phyloP scores from a whole-genome alignment of 139 green algal genomes.

The Tetraselmis chui region DNA sequence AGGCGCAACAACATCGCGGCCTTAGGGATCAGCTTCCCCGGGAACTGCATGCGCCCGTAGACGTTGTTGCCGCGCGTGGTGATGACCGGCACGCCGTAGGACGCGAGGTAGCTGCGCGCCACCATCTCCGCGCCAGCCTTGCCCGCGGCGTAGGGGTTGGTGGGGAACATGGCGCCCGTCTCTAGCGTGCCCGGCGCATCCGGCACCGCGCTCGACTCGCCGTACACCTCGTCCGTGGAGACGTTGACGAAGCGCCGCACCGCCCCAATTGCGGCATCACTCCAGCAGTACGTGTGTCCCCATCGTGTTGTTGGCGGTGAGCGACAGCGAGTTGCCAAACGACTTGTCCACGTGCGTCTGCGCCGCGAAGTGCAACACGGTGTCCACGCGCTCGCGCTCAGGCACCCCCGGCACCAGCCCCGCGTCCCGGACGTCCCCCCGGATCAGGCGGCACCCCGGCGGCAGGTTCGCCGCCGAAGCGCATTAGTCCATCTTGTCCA shows the following conservation, averaged over 20 bases:
- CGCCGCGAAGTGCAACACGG: constrained; percentile 96
- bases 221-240: constrained; percentile 81
- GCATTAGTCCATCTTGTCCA: constrained; percentile 98
- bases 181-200: constrained; percentile 64
- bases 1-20: constrained; percentile 64
- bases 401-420: constrained; percentile 88
- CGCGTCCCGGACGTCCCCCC: constrained; percentile 84
- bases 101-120: constrained; percentile 78
- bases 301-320: constrained; percentile 96
- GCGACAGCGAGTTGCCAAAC: constrained; percentile 91
- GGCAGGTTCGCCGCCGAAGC: constrained; percentile 77
- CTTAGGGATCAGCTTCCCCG: constrained; percentile 89
- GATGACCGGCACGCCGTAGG: constrained; percentile 80
- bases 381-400: constrained; percentile 82
- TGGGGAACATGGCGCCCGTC: constrained; percentile 79
- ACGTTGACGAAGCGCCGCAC: constrained; percentile 93
- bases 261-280: constrained; percentile 61
- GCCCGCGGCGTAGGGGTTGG: constrained; percentile 97
- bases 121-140: constrained; percentile 98
- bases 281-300: constrained; percentile 96
- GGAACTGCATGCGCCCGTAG: constrained; percentile 93
- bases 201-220: constrained; percentile 67
- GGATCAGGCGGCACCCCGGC: constrained; percentile 66
- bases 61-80: constrained; percentile 98
- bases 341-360: constrained; percentile 98